These are phyloP conservation scores for Phytophthora pseudosyringae DNA, from an alignment of 352 stramenopile species.

Conservation along the genomic window DNA sequence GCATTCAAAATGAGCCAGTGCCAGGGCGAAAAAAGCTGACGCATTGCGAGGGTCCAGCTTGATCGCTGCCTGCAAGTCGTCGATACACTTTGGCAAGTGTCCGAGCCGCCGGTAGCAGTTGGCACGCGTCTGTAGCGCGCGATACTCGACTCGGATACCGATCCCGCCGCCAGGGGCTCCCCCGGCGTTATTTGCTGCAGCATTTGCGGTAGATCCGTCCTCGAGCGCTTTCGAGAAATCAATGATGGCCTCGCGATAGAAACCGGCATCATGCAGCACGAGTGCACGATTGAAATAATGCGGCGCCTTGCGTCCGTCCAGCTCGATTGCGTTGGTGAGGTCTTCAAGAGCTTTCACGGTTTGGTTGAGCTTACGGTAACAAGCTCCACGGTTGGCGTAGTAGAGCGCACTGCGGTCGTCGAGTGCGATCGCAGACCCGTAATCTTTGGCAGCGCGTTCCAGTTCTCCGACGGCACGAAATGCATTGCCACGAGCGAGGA, in stretches of 20 bases:
- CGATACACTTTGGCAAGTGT: slow-evolving; percentile 69
- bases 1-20: slow-evolving; percentile 70
- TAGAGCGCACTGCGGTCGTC: slow-evolving; percentile 76
- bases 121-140: slow-evolving; percentile 67
- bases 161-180: slow-evolving; percentile 29
- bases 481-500: slow-evolving; percentile 73
- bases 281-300: slow-evolving; percentile 84
- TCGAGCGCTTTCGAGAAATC: slow-evolving; percentile 83
- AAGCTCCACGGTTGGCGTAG: slow-evolving; percentile 75
- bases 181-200: slow-evolving; percentile 13
- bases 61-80: slow-evolving; percentile 74
- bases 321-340: slow-evolving; percentile 71
- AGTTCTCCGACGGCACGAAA: slow-evolving; percentile 78
- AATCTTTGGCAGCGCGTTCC: slow-evolving; percentile 68
- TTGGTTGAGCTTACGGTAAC: slow-evolving; percentile 76
- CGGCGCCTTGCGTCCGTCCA: slow-evolving; percentile 70
- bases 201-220: slow-evolving; percentile 45
- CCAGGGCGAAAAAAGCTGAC: slow-evolving; percentile 61
- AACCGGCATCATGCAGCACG: slow-evolving; percentile 67
- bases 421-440: slow-evolving; percentile 58
- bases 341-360: slow-evolving; percentile 67
- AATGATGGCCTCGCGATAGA: slow-evolving; percentile 72
- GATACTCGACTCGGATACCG: slow-evolving; percentile 69
- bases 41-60: slow-evolving; percentile 75
- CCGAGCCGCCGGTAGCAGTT: slow-evolving; percentile 71